Evolutionary conservation across 257 asterid species (phyloP).

Genomic region (Solanum peruvianum): DNA sequence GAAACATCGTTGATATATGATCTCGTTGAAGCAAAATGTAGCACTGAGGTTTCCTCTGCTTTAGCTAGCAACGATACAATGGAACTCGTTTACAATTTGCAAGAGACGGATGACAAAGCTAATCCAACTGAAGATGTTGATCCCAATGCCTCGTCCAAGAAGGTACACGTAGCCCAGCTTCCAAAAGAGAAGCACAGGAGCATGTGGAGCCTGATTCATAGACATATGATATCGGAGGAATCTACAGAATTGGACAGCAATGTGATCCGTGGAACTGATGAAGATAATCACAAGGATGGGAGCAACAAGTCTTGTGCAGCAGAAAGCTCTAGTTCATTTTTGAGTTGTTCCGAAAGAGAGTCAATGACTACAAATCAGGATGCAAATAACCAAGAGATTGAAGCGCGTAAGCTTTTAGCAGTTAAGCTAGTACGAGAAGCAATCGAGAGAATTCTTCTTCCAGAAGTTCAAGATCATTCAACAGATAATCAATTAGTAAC

Average conservation of each 20-base stretch:
- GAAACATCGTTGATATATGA: constrained; percentile 4
- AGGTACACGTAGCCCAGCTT: neutral
- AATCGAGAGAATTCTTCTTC: constrained; percentile 84
- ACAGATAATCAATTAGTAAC: constrained; percentile 50
- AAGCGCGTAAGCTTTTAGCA: constrained; percentile 50
- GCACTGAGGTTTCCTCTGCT: constrained; percentile 6
- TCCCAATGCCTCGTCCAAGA: neutral
- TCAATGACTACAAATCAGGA: constrained; percentile 8
- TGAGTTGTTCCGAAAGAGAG: constrained; percentile 13
- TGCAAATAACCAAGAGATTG: constrained; percentile 33
- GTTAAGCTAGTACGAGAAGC: constrained; percentile 86
- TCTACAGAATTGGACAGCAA: constrained; percentile 3
- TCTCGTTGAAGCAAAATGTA: constrained; percentile 11
- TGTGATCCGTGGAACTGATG: neutral
- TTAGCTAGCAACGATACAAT: constrained; percentile 6
- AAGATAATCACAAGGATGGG: constrained; percentile 9
- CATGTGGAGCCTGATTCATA: constrained; percentile 30
- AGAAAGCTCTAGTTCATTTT: constrained; percentile 1
- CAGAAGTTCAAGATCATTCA: constrained; percentile 75
- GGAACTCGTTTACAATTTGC: neutral
- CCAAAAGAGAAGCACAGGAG: constrained; percentile 13
- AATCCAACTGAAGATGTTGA: constrained; percentile 5
- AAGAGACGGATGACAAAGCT: constrained; percentile 7
- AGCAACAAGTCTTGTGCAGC: neutral
- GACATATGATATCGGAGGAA: constrained; percentile 14